These are phyloP conservation scores for Phytopythium aichiense DNA, from an alignment of 352 stramenopile genomes.

Conservation along the genomic window DNA sequence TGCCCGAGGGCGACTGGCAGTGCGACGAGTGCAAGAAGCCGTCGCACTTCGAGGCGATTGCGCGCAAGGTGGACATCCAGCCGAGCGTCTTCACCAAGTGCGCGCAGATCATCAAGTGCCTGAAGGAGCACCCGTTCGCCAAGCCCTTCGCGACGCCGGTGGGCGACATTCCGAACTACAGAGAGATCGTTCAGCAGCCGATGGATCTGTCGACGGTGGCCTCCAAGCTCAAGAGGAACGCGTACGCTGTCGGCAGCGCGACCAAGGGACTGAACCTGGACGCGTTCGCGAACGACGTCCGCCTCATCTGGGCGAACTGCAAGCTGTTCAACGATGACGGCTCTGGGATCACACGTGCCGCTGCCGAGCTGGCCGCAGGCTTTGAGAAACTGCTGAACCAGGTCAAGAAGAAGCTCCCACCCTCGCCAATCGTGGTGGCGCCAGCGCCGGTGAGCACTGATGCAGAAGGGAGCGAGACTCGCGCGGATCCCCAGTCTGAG, in stretches of 20 bases:
- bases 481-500: not conserved
- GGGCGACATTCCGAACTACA: conserved; percentile 73
- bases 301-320: conserved; percentile 83
- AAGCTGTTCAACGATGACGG: conserved; percentile 83
- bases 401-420: conserved; percentile 7
- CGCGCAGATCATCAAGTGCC: conserved; percentile 58
- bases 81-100: conserved; percentile 59
- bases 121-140: conserved; percentile 73
- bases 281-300: conserved; percentile 68
- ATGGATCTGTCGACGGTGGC: conserved; percentile 80
- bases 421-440: no score
- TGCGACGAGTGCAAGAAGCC: conserved; percentile 71
- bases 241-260: conserved; percentile 49
- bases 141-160: conserved; percentile 76
- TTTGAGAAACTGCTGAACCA: conserved; percentile 64
- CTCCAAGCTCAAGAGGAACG: conserved; percentile 51
- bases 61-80: conserved; percentile 36
- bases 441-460: not conserved
- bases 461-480: not conserved
- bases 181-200: conserved; percentile 68
- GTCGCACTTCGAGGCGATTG: conserved; percentile 59
- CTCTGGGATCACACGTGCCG: conserved; percentile 71
- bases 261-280: conserved; percentile 37
- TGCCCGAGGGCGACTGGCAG: conserved; percentile 81
- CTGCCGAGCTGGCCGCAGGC: conserved; percentile 54